A percentile compares a stretch with the other conserved stretches of the same genome.
phyloP scores from a whole-genome alignment of 495 filamentous ascomycete genomes.

The Neurospora tetraspora region DNA sequence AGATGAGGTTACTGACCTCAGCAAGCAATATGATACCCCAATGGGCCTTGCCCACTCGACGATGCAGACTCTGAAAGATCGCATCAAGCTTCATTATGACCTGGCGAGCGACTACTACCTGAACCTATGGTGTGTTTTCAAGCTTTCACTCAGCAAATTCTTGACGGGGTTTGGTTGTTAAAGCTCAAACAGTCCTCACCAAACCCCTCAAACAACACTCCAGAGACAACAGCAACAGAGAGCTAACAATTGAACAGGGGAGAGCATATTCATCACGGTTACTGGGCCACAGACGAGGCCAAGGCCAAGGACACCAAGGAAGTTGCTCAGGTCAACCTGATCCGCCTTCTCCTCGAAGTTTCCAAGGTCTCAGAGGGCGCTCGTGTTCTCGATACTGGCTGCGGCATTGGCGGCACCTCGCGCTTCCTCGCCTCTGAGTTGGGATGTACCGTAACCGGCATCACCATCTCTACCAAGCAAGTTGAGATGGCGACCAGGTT shows the following conservation, averaged over 20 bases:
- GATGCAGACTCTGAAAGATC: slow-evolving; percentile 44
- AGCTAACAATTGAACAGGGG: slow-evolving; percentile 28
- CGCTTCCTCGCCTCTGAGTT: slow-evolving; percentile 39
- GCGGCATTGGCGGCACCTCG: slow-evolving; percentile 46
- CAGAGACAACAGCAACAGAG: background rate
- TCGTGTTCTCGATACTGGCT: slow-evolving; percentile 45
- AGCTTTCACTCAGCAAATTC: background rate
- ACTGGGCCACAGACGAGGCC: slow-evolving; percentile 33
- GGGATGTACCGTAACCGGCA: slow-evolving; percentile 40
- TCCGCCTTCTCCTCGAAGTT: slow-evolving; percentile 38
- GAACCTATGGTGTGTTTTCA: slow-evolving; percentile 33
- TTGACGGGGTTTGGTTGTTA: background rate
- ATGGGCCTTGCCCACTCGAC: slow-evolving; percentile 40
- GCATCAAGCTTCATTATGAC: slow-evolving; percentile 50
- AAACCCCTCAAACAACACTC: background rate
- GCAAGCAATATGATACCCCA: slow-evolving; percentile 40
- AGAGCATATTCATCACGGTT: slow-evolving; percentile 52
- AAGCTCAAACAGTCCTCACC: background rate
- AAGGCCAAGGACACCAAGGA: slow-evolving; percentile 38
- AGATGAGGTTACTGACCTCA: slow-evolving; percentile 19
- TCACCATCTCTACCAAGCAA: slow-evolving; percentile 48
- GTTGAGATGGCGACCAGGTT: slow-evolving; percentile 40
- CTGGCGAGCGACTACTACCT: slow-evolving; percentile 47
- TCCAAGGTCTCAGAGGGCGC: slow-evolving; percentile 23
- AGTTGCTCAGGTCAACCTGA: slow-evolving; percentile 40